These are phyloP conservation scores for Coemansia sp. DNA, from an alignment of 192 early-diverging fungal species.

Conservation along the genomic window DNA sequence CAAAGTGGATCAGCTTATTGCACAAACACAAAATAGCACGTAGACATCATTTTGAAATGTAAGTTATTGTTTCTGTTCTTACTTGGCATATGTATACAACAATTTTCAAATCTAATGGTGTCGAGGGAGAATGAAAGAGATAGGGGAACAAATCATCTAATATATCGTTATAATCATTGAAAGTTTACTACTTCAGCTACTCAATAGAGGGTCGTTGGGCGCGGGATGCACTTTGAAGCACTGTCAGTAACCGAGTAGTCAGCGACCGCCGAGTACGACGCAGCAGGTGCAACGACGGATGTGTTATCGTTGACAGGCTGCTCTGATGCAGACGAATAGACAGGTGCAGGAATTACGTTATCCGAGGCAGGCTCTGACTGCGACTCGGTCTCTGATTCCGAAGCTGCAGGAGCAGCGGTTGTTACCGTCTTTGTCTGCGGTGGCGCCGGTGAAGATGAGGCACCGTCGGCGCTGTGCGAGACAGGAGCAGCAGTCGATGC, in stretches of 20 bases:
- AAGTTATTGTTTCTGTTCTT: not conserved
- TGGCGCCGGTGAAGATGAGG: not conserved
- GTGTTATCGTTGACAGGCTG: not conserved
- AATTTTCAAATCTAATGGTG: not conserved
- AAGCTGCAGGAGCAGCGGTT: not conserved
- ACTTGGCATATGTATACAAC: not conserved
- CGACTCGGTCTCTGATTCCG: not conserved
- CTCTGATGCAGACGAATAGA: not conserved
- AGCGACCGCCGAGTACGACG: constrained; percentile 8
- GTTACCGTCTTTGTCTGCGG: not conserved
- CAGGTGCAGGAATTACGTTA: not conserved
- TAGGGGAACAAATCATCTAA: no score
- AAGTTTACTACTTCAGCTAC: not conserved
- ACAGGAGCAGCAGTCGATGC: not conserved
- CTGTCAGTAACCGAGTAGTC: not conserved
- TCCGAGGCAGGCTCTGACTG: not conserved
- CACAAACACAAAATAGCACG: constrained; percentile 2
- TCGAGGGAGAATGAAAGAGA: no score
- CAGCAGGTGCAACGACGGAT: constrained; percentile 8
- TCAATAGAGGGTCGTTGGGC: not conserved
- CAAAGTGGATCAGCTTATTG: constrained; percentile 27
- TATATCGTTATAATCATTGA: not conserved
- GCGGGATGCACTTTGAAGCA: not conserved
- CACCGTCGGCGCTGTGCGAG: not conserved
- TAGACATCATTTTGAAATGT: no score